A percentile compares a stretch with the other conserved stretches of the same genome.
These are phyloP conservation scores for Aspergillus kassunensis DNA, from an alignment of 495 filamentous ascomycete genomes.

Conservation along the genomic window DNA sequence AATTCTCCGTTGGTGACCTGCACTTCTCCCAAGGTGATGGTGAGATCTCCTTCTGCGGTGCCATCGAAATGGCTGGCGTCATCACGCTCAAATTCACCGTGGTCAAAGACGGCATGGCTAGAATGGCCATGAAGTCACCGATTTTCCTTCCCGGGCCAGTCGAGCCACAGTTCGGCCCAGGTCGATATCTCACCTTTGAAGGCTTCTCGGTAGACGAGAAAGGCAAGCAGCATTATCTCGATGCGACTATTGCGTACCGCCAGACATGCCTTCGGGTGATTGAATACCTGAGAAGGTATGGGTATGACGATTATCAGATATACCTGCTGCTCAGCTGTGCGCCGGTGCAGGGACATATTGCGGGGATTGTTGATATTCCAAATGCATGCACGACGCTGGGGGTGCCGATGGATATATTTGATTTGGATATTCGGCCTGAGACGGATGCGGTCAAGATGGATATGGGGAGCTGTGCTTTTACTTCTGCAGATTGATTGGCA, in stretches of 20 bases:
- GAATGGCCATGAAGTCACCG: slow-evolving; percentile 77
- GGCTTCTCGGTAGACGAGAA: slow-evolving; percentile 90
- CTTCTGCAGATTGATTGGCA: slow-evolving; percentile 47
- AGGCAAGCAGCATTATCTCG: slow-evolving; percentile 90
- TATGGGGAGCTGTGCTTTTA: slow-evolving; percentile 75
- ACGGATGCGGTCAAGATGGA: slow-evolving; percentile 60
- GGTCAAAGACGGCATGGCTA: slow-evolving; percentile 75
- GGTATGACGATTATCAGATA: slow-evolving; percentile 76
- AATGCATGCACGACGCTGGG: slow-evolving; percentile 88
- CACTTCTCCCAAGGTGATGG: slow-evolving; percentile 91
- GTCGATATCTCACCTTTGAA: slow-evolving; percentile 86
- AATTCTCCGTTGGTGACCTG: slow-evolving; percentile 89
- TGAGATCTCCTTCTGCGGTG: slow-evolving; percentile 93
- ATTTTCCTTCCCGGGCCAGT: slow-evolving; percentile 90
- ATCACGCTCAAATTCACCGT: slow-evolving; percentile 91
- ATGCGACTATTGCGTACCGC: slow-evolving; percentile 87
- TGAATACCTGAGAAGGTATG: slow-evolving; percentile 83
- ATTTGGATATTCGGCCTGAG: slow-evolving; percentile 82
- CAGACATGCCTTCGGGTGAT: slow-evolving; percentile 80
- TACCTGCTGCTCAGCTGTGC: slow-evolving; percentile 88
- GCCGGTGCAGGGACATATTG: slow-evolving; percentile 87
- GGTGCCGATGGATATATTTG: slow-evolving; percentile 92
- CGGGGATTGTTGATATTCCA: slow-evolving; percentile 87
- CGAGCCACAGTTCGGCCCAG: slow-evolving; percentile 85
- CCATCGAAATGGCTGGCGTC: slow-evolving; percentile 93